Percentiles rank a stretch among this genome's conserved stretches.
These are phyloP conservation scores for Trypanosoma melophagium DNA, from an alignment of 208 protist species.

Conservation along the genomic window DNA sequence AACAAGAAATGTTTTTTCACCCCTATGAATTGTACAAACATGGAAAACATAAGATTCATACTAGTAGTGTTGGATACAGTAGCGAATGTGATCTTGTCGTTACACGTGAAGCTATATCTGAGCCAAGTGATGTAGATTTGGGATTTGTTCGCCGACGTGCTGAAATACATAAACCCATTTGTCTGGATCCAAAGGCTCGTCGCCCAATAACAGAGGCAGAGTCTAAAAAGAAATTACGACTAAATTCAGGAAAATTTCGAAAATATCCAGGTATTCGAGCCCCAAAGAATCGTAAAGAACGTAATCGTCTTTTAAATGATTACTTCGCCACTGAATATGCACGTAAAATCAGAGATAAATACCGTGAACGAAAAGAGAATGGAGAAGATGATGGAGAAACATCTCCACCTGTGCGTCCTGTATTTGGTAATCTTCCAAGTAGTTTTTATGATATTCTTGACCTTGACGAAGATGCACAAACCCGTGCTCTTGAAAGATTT, in stretches of 20 bases:
- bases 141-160: constrained; percentile 45
- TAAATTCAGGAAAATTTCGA: constrained; percentile 58
- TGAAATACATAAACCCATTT: constrained; percentile 61
- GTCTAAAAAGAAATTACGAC: constrained; percentile 39
- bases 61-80: constrained; percentile 83
- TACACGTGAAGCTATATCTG: constrained; percentile 71
- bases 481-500: constrained; percentile 36
- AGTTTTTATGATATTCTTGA: constrained; percentile 57
- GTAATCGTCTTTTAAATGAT: constrained; percentile 83
- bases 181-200: constrained; percentile 75
- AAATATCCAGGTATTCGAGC: constrained; percentile 87
- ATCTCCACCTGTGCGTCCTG: constrained; percentile 33
- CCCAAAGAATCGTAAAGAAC: constrained; percentile 70
- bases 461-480: constrained; percentile 67
- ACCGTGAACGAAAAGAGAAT: constrained; percentile 44
- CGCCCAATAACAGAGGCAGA: constrained; percentile 68
- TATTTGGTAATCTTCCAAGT: constrained; percentile 60
- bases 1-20: constrained; percentile 78
- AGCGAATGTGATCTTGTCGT: constrained; percentile 84
- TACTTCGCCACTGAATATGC: constrained; percentile 68
- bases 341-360: constrained; percentile 46
- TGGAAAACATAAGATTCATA: constrained; percentile 72
- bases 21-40: constrained; percentile 85
- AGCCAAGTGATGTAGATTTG: constrained; percentile 75
- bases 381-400: constrained; percentile 24